Conservation (phyloP, 2,329 filamentous ascomycete genomes). For the Fusarium coicis region DNA sequence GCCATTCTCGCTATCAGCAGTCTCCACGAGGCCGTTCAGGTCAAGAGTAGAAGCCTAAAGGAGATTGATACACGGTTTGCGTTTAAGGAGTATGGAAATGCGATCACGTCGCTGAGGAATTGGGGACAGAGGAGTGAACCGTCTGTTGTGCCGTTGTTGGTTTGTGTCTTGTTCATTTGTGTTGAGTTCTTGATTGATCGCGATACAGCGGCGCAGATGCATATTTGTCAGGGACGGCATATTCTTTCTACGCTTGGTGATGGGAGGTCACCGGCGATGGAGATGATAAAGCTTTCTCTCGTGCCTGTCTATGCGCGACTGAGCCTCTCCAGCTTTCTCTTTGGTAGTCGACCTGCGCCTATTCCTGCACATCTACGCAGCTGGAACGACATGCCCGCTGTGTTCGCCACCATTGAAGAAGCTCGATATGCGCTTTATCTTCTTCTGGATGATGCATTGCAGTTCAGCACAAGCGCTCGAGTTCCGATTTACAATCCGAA, state of each 20-base stretch:
- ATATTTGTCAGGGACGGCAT: slow-evolving; percentile 56
- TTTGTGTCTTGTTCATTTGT: slow-evolving; percentile 63
- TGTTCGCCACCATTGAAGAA: slow-evolving; percentile 50
- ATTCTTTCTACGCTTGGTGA: slow-evolving; percentile 51
- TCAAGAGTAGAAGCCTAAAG: slow-evolving; percentile 25
- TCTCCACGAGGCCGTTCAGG: slow-evolving; percentile 54
- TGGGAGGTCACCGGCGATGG: slow-evolving; percentile 46
- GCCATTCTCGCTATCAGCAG: slow-evolving; percentile 61
- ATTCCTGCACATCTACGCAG: slow-evolving; percentile 52
- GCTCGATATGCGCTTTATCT: slow-evolving; percentile 50
- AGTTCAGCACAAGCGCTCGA: slow-evolving; percentile 48
- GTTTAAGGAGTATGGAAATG: slow-evolving; percentile 57
- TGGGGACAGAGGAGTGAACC: slow-evolving; percentile 47
- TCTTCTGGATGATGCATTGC: slow-evolving; percentile 53
- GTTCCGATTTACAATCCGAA: slow-evolving; percentile 42
- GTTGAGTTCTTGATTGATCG: slow-evolving; percentile 66
- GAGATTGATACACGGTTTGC: slow-evolving; percentile 40
- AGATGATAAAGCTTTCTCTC: slow-evolving; percentile 53
- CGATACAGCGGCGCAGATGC: slow-evolving; percentile 56
- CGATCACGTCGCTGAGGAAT: slow-evolving; percentile 56
- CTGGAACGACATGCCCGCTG: slow-evolving; percentile 45
- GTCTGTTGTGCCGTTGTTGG: slow-evolving; percentile 52
- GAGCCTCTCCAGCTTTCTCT: slow-evolving; percentile 54
- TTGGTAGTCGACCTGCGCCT: slow-evolving; percentile 51
- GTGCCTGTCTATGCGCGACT: slow-evolving; percentile 58